Evolutionary conservation across 2,329 filamentous ascomycete genomes (phyloP), one percentile per base, ranked within the genome.

Genomic region (Xylaria sp.): DNA sequence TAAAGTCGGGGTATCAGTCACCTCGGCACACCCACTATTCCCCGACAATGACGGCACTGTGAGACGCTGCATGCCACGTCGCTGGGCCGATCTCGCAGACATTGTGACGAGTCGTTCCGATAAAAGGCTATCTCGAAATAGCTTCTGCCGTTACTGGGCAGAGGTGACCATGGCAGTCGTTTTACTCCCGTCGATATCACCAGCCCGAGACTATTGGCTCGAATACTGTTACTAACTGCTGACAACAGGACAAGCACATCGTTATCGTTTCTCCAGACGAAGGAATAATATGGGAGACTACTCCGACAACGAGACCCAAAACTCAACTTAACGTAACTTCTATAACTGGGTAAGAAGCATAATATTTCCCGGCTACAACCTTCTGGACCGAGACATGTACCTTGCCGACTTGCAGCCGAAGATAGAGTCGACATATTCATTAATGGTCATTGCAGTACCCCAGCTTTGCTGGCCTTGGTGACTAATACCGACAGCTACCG

Each of bases 21-120:
- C 44, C 44, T 50, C 54, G 40, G 48, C 50, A 54, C 52, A 46
- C 49, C 55, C 50, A 44, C 49, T 55, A 42, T 44, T 21, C 20
- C 45, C 34, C 21, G 45, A 46, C 39, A 44, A 48, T 44, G 38
- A 42, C 21, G 45, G 48, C 39, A 50, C 42, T 46, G 58, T 59
- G 58, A 52, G 52, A 61, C 56, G 39, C n/a, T 24, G 51, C 49
- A 56, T 55, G 45, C 42, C 48, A 61, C 50, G 50, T 56, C 55
- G 50, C 42, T 59, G 37, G 43, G 59, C 58, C 58, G 58, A 61
- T 59, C 58, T 61, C 58, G 58, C 58, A 59, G 50, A 59, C 47
- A 44, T 52, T 59, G 38, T 59, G 58, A 61, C 54, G 52, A 44
- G 55, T 54, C 50, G 50, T 53, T 43, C 38, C 52, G 39, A 47